phyloP scores from a whole-genome alignment of 108 stramenopile genomes.

The Cyclotella distinguenda region DNA sequence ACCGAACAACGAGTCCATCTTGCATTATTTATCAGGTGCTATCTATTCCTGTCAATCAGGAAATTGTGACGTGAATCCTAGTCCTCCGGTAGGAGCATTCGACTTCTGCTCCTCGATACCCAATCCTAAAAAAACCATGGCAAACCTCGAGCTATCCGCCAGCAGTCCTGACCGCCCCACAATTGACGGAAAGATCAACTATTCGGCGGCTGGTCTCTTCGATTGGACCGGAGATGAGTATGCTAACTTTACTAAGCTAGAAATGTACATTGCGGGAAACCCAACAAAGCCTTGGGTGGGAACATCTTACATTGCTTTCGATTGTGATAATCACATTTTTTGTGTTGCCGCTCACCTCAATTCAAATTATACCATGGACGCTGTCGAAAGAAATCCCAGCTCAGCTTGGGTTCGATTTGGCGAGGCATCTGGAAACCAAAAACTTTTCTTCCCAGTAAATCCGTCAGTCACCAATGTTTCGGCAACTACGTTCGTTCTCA shows the following conservation, averaged over 20 bases:
- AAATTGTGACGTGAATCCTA: not conserved
- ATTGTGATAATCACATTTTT: not conserved
- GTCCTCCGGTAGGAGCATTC: not conserved
- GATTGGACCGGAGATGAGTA: not conserved
- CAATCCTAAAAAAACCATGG: not conserved
- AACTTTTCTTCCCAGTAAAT: not conserved
- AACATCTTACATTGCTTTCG: not conserved
- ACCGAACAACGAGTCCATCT: not conserved
- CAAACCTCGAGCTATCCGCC: not conserved
- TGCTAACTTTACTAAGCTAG: not conserved
- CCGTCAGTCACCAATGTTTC: not conserved
- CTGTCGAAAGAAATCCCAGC: not conserved
- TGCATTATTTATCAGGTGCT: not conserved
- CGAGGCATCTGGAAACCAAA: not conserved
- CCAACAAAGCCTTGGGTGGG: not conserved
- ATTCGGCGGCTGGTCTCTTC: not conserved
- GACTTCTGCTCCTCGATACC: not conserved
- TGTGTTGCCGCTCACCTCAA: not conserved
- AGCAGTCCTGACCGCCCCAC: constrained; percentile 1
- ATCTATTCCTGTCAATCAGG: not conserved
- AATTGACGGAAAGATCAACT: not conserved
- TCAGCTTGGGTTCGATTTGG: not conserved
- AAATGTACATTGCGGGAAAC: not conserved
- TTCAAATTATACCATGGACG: not conserved
- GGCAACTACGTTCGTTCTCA: not conserved